Percentiles rank a stretch among this genome's conserved stretches.
Evolutionary conservation across 192 early-diverging fungal genomes (phyloP).

Genomic region (Ambispora gerdemannii): DNA sequence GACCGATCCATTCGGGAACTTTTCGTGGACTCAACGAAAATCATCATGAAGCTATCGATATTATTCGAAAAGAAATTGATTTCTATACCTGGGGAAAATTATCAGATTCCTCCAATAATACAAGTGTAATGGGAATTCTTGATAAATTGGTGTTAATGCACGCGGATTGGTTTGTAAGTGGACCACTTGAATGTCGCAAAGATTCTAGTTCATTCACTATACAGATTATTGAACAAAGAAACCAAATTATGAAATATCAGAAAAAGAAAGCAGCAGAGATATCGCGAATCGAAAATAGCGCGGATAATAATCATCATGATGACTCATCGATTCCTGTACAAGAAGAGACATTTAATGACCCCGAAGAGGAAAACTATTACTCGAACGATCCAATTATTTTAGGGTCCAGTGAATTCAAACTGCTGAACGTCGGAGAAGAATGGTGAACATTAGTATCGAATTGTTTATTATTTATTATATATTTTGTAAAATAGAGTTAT

Average conservation of each 20-base stretch:
- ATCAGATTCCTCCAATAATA: background rate
- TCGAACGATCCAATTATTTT: no score
- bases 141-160: slow-evolving; percentile 33
- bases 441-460: no score
- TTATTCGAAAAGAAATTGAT: background rate
- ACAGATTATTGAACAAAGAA: background rate
- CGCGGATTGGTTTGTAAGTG: slow-evolving; percentile 26
- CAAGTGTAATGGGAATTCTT: slow-evolving; percentile 10
- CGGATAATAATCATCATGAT: no score
- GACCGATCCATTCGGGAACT: background rate
- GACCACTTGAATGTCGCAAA: background rate
- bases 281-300: no score
- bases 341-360: no score
- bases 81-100: slow-evolving; percentile 1
- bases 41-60: slow-evolving; percentile 26
- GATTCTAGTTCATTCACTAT: background rate
- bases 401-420: no score
- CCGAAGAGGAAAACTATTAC: no score
- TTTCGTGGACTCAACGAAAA: background rate
- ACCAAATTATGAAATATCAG: background rate
- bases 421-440: no score
- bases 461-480: no score
- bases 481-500: no score
- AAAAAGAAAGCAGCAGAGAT: background rate
- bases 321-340: no score